Evolutionary conservation across 345 rosid genomes (phyloP), one percentile per base, ranked within the genome.

Genomic region (Lumnitzera racemosa): DNA sequence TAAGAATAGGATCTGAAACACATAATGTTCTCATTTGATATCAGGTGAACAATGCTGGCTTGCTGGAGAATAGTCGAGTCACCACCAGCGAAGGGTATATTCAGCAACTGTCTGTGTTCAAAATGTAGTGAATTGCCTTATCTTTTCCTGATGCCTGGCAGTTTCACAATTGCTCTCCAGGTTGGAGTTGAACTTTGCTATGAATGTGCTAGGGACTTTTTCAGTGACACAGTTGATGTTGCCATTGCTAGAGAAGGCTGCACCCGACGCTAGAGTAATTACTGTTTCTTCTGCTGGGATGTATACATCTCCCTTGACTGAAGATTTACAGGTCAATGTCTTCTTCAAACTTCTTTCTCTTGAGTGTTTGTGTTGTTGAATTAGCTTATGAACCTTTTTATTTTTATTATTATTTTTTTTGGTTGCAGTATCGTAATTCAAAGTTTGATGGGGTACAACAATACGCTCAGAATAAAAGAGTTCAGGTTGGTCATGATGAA

Each of bases 211-310:
- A 63, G 96, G 98, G 36, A 85, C 89, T 52, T 91, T 79, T 75
- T 56, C 88, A 61, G 55, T 74, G 67, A 91, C 98, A 46, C 92
- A 91, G 54, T 46, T 71, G 25, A 79, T 87, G 89, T 56, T 83
- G 77, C 95, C 98, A 53, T 66, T 82, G 75, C 83, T 89, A 68
- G 86, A 80, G 70, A 89, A 85, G 76, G 90, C 90, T 6, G 76
- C 92, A 31, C 95, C 89, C 24, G 87, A 89, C 56, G 89, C 96
- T 43, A 74, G 84, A 53, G 98, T 87, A 67, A 89, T 91, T 57
- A 89, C 92, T 10, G 95, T 91, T 58, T 55, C 96, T 53, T 89
- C 96, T 24, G 95, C 88, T 67, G 96, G 96, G 73, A 91, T 87
- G 96, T 91, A 87, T 61, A 70, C 96, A 3, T 49, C 77, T 51